Evolutionary conservation across 345 rosid genomes (phyloP), one percentile per base, ranked within the genome.

Genomic region (Brassica nigra): DNA sequence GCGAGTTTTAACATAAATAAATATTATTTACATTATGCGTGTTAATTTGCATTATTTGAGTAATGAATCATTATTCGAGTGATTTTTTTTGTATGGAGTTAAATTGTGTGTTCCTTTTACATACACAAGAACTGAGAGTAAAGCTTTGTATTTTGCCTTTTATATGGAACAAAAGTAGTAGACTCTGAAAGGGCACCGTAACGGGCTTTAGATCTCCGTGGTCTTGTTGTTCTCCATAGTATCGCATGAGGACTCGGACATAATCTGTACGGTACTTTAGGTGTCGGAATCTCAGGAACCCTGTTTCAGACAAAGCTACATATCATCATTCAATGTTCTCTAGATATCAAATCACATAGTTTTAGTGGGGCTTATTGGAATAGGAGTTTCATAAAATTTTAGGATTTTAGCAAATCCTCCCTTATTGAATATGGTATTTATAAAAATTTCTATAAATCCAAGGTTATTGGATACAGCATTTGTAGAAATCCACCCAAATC

Each of bases 211-310:
- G 84, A 84, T 80, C 84, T 87, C 49, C 87, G 88, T 28, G 92
- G 85, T 72, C 84, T 18, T 18, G 18, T 88, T 66, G 89, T 81
- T 81, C 93, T 86, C 92, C 97, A 89, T 5, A 92, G 89, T 73
- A 92, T 92, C 9, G 97, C 94, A 18, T 78, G 88, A 39, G 94
- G 94, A 72, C 79, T 79, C 9, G 97, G 97, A 80, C 93, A 92
- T 31, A 92, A 76, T 70, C 74, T 75, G 66, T 90, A 92, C 3
- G 90, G 94, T 70, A 90, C 84, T 82, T 88, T 94, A 1, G 86
- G 91, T 2, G 90, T 76, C 37, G 86, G 86, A 61, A 86, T 55
- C 71, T 89, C 84, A 14, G 94, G 96, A 6, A 87, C 36, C 68
- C 98, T 94, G 91, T 81, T 63, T 39, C 76, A 68, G 23, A 52